Conservation (phyloP, 78 protist genomes). For the Planoprotostelium fungivorum region DNA sequence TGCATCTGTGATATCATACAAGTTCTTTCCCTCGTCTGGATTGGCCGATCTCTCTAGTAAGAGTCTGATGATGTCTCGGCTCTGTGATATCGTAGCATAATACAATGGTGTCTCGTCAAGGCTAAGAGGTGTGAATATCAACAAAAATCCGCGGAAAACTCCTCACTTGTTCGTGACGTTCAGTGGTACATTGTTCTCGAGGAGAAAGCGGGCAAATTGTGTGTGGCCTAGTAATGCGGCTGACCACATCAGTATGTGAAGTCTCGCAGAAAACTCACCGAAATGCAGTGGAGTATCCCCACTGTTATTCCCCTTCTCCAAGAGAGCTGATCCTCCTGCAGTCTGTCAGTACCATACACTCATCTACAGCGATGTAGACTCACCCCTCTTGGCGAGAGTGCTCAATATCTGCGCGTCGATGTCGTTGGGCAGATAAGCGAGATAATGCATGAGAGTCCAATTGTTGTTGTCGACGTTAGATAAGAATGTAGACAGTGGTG, state of each 20-base stretch:
- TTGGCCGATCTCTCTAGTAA: background rate
- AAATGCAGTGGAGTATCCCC: background rate
- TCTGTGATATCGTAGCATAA: background rate
- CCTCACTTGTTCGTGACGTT: background rate
- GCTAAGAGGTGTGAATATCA: background rate
- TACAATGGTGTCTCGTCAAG: background rate
- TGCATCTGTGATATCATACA: background rate
- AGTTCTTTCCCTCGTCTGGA: background rate
- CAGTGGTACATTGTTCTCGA: background rate
- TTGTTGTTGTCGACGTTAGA: background rate
- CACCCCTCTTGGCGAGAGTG: background rate
- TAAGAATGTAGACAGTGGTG: background rate
- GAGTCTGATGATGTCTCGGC: background rate
- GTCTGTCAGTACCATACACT: background rate
- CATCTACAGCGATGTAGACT: too few species aligned
- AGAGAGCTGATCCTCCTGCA: background rate
- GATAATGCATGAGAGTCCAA: background rate
- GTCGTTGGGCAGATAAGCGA: background rate
- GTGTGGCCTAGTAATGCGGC: background rate
- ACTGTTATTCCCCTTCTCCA: background rate
- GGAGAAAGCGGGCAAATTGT: background rate
- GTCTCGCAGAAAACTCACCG: background rate
- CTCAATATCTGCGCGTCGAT: background rate
- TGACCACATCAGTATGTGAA: background rate
- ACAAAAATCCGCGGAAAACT: background rate